A percentile compares a stretch with the other conserved stretches of the same genome.
Evolutionary conservation across 805 yeast genomes (phyloP).

Genomic region (Candida easanensis): DNA sequence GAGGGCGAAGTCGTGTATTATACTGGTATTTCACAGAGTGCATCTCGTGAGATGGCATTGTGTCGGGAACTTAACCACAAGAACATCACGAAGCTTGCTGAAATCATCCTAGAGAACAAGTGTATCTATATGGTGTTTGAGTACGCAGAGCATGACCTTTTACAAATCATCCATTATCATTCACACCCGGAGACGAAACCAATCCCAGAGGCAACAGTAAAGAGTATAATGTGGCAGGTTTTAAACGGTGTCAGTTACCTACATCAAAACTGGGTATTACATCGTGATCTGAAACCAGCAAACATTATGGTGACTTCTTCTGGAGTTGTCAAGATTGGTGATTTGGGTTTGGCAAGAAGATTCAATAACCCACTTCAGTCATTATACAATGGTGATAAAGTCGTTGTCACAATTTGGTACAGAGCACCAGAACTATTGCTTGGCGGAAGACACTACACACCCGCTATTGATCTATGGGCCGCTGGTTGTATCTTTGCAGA

Average conservation of each 20-base stretch:
- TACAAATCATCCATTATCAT: conserved; percentile 92
- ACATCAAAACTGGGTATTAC: conserved; percentile 95
- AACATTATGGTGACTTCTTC: conserved; percentile 90
- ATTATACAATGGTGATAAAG: conserved; percentile 88
- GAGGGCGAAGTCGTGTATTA: conserved; percentile 87
- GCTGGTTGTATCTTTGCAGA: conserved; percentile 95
- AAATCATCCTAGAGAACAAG: conserved; percentile 82
- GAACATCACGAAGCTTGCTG: conserved; percentile 77
- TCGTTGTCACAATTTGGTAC: conserved; percentile 96
- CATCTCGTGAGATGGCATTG: conserved; percentile 92
- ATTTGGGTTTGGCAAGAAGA: conserved; percentile 85
- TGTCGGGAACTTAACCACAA: conserved; percentile 83
- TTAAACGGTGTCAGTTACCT: conserved; percentile 86
- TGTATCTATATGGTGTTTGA: conserved; percentile 94
- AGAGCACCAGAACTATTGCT: conserved; percentile 87
- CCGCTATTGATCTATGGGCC: conserved; percentile 94
- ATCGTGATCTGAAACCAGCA: conserved; percentile 95
- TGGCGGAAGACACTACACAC: conserved; percentile 92
- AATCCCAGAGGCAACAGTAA: conserved; percentile 71
- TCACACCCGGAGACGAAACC: conserved; percentile 68
- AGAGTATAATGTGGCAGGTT: conserved; percentile 89
- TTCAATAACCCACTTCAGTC: conserved; percentile 86
- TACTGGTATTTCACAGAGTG: conserved; percentile 94
- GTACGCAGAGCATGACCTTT: conserved; percentile 91
- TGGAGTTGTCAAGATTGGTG: conserved; percentile 95